Evolutionary conservation across 495 filamentous ascomycete species (phyloP), one percentile per base, ranked within the genome.

Genomic region (Tetracladium marchalianum): DNA sequence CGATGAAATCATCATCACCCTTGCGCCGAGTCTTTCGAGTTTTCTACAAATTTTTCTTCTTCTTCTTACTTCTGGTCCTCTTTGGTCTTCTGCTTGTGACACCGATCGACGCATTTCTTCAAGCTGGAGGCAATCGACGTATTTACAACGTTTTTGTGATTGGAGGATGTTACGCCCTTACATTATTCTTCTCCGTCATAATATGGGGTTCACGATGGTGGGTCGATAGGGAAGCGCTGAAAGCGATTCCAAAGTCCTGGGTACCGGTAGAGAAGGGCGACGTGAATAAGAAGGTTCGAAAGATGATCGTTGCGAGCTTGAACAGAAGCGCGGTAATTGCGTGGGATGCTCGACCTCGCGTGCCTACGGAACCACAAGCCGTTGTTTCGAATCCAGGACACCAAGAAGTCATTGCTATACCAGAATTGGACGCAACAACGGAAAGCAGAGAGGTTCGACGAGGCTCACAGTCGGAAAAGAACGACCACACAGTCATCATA

Each of bases 141-240:
- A 66, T 84, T 52, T 83, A 81, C 65, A 87, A 93, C 63, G 77
- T 94, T 53, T 86, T 95, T 66, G 77, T 92, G 61, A 77, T 95
- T 61, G 80, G 77, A 13, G 81, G 86, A 38, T 75, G 74, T 54
- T 90, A 93, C 58, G 58, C 93, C 39, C 66, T 90, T 18, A 89
- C 88, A 36, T 74, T 84, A 33, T 36, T 85, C 17, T 57, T 90
- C 42, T 73, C 84, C 19, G 59, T 78, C 33, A 76, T 95, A 35
- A 78, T 97, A 51, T 97, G 96, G 52, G 75, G 81, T 31, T 78
- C 79, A 19, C 73, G 93, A n/a, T 75, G 97, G n/a, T 96, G 88
- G 62, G 85, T 88, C 19, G 90, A 84, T 56, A 77, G 86, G 33
- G 83, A 70, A 31, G 80, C 83, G 11, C 72, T 98, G 17, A 70